These are phyloP conservation scores for Eutrema heterophyllum DNA, from an alignment of 345 rosid genomes.

Conservation along the genomic window DNA sequence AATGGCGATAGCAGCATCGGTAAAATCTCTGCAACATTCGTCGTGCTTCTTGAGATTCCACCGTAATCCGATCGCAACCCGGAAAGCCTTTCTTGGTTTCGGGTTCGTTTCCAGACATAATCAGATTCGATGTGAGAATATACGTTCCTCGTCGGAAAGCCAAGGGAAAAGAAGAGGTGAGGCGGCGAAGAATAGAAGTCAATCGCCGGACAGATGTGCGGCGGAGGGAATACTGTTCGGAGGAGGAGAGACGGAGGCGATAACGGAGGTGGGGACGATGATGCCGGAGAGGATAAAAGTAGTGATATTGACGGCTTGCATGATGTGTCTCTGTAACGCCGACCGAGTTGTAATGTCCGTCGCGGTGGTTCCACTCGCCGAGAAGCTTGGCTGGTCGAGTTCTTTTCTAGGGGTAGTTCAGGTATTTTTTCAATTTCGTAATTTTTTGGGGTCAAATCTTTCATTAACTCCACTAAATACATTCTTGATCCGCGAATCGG, in stretches of 20 bases:
- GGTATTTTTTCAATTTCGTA: constrained; percentile 39
- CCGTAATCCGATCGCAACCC: constrained; percentile 13
- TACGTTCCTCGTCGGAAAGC: not conserved
- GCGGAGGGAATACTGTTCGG: constrained; percentile 64
- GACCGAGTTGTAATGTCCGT: constrained; percentile 94
- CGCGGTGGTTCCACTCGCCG: constrained; percentile 86
- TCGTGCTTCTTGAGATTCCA: constrained; percentile 18
- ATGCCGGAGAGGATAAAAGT: constrained; percentile 84
- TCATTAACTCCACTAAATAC: not conserved
- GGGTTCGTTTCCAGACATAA: not conserved
- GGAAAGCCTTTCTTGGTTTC: constrained; percentile 30
- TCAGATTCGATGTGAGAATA: constrained; percentile 17
- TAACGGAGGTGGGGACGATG: constrained; percentile 5
- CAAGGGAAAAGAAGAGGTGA: constrained; percentile 5
- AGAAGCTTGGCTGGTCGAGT: constrained; percentile 81
- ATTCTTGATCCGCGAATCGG: constrained; percentile 17
- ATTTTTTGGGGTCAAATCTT: not conserved
- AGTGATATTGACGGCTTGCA: constrained; percentile 67
- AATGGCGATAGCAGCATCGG: constrained; percentile 31
- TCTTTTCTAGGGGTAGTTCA: constrained; percentile 88
- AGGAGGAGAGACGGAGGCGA: constrained; percentile 31
- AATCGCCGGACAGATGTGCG: constrained; percentile 38
- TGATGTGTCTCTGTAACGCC: constrained; percentile 92
- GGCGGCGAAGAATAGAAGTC: constrained; percentile 10
- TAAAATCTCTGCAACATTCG: constrained; percentile 30